Evolutionary conservation across 2,329 filamentous ascomycete genomes (phyloP).

Genomic region (Colletotrichum eleusines): DNA sequence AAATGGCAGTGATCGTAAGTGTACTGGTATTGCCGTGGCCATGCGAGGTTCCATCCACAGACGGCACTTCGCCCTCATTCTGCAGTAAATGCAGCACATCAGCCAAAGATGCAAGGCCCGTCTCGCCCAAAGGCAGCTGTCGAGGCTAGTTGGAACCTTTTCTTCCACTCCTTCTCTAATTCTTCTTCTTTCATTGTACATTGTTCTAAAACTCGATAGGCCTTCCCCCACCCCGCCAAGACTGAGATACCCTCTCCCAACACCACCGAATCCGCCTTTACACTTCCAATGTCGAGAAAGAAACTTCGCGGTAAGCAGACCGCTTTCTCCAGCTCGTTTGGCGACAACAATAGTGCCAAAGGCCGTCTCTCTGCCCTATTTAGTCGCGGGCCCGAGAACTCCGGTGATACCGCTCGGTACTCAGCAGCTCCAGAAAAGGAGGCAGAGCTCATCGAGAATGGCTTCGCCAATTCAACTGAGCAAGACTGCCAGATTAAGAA

Average conservation of each 20-base stretch:
- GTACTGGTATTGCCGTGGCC: not conserved
- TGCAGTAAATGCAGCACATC: not conserved
- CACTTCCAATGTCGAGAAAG: conserved; percentile 17
- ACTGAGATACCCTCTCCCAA: not conserved
- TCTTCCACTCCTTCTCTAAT: not conserved
- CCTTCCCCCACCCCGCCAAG: not conserved
- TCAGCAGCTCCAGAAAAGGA: not conserved
- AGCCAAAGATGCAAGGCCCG: not conserved
- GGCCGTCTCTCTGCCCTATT: conserved; percentile 27
- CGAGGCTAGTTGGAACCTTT: not conserved
- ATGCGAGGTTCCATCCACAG: not conserved
- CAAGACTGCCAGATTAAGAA: not conserved
- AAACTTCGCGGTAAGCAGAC: not conserved
- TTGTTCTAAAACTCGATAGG: conserved; percentile 5
- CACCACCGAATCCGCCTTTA: not conserved
- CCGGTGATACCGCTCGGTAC: not conserved
- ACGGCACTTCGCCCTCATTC: not conserved
- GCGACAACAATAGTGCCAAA: not conserved
- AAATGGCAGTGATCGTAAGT: not conserved
- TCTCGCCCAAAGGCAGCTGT: not conserved
- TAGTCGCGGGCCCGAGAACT: not conserved
- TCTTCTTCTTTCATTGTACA: conserved; percentile 2
- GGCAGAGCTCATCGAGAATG: not conserved
- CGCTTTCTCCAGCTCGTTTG: not conserved
- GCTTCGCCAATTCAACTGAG: not conserved